These are phyloP conservation scores for Mortierella sp. DNA, from an alignment of 371 early-diverging fungal genomes.

Conservation along the genomic window DNA sequence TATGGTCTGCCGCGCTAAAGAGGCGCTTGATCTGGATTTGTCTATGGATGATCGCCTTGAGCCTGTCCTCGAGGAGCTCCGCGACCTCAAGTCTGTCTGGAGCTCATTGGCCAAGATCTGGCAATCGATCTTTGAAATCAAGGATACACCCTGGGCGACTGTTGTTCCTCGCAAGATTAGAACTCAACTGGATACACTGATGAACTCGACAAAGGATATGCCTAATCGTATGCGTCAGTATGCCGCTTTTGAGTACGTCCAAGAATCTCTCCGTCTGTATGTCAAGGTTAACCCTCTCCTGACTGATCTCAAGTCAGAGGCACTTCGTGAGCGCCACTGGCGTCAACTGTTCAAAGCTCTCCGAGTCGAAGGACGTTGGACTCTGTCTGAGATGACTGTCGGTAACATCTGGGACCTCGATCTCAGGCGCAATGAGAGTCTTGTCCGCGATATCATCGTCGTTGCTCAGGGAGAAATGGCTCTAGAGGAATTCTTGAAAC, in stretches of 20 bases:
- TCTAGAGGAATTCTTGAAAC: slow-evolving; percentile 96
- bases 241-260: slow-evolving; percentile 96
- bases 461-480: slow-evolving; percentile 99
- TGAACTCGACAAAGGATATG: slow-evolving; percentile 89
- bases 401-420: slow-evolving; percentile 97
- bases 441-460: slow-evolving; percentile 87
- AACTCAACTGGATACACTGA: slow-evolving; percentile 86
- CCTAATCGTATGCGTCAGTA: slow-evolving; percentile 96
- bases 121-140: slow-evolving; percentile 86
- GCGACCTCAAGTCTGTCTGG: slow-evolving; percentile 97
- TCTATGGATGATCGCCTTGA: slow-evolving; percentile 79
- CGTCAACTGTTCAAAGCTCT: slow-evolving; percentile 89
- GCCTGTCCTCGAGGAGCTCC: slow-evolving; percentile 93
- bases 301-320: slow-evolving; percentile 95
- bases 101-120: slow-evolving; percentile 85
- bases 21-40: slow-evolving; percentile 89
- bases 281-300: slow-evolving; percentile 87
- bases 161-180: slow-evolving; percentile 93
- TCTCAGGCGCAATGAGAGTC: slow-evolving; percentile 86
- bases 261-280: slow-evolving; percentile 83
- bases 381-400: slow-evolving; percentile 89
- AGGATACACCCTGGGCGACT: slow-evolving; percentile 90
- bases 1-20: slow-evolving; percentile 93
- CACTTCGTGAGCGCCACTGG: slow-evolving; percentile 98
- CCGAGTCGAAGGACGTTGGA: slow-evolving; percentile 76